Evolutionary conservation across 345 rosid species (phyloP).

Genomic region (Isatis tinctoria): DNA sequence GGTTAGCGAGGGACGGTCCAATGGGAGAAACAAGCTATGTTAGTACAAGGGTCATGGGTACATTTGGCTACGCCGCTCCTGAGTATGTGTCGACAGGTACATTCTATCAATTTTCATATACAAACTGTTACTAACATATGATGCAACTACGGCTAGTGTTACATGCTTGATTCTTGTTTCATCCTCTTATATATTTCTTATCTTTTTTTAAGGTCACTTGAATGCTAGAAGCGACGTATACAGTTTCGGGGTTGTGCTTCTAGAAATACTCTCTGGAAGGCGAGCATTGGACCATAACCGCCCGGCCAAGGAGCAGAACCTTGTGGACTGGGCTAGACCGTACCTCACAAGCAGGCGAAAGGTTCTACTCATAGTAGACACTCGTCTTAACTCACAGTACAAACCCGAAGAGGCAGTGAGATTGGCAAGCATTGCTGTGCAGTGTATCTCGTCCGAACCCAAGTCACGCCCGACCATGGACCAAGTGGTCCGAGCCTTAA

Average conservation of each 20-base stretch:
- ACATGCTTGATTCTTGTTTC: neutral
- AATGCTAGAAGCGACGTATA: slow-evolving; percentile 81
- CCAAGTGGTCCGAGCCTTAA: slow-evolving; percentile 59
- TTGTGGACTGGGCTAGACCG: slow-evolving; percentile 96
- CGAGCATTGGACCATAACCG: slow-evolving; percentile 80
- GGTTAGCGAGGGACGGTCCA: slow-evolving; percentile 94
- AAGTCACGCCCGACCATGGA: slow-evolving; percentile 73
- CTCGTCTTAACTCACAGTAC: slow-evolving; percentile 68
- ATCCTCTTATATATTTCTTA: neutral
- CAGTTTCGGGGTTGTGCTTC: slow-evolving; percentile 87
- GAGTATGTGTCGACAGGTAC: slow-evolving; percentile 68
- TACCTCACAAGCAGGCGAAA: slow-evolving; percentile 72
- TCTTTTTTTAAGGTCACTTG: slow-evolving; percentile 58
- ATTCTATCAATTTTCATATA: neutral
- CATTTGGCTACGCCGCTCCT: slow-evolving; percentile 55
- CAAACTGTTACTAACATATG: neutral
- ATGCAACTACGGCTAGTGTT: neutral
- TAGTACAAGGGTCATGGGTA: slow-evolving; percentile 94
- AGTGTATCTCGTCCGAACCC: slow-evolving; percentile 65
- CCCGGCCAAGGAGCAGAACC: slow-evolving; percentile 78
- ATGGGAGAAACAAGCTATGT: slow-evolving; percentile 76
- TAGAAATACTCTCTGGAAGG: slow-evolving; percentile 78
- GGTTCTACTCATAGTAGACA: slow-evolving; percentile 62
- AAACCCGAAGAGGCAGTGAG: slow-evolving; percentile 54
- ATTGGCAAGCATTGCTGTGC: slow-evolving; percentile 60